Conservation (phyloP, 148 eudicot species). For the Spergularia marina region DNA sequence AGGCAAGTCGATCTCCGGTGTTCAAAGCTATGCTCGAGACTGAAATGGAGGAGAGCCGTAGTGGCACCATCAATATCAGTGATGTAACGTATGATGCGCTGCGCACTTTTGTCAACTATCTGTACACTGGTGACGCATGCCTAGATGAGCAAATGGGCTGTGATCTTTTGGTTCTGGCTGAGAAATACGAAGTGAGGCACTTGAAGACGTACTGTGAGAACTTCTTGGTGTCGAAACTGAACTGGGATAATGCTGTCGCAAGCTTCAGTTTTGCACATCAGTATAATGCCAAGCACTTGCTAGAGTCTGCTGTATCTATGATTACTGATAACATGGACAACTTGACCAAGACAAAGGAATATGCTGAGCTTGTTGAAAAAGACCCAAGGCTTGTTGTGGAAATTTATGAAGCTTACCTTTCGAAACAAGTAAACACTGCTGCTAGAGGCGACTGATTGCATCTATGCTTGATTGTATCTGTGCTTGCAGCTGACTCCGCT, state of each 20-base stretch:
- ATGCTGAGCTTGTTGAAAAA: conserved; percentile 68
- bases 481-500: not conserved
- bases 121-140: conserved; percentile 80
- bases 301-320: conserved; percentile 60
- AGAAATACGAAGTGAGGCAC: conserved; percentile 81
- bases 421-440: conserved; percentile 75
- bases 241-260: conserved; percentile 63
- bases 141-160: conserved; percentile 78
- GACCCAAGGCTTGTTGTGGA: conserved; percentile 78
- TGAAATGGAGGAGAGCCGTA: conserved; percentile 82
- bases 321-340: conserved; percentile 75
- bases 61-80: conserved; percentile 78
- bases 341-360: conserved; percentile 62
- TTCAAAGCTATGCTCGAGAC: conserved; percentile 87
- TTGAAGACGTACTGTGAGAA: conserved; percentile 77
- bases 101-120: conserved; percentile 62
- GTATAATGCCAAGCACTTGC: conserved; percentile 61
- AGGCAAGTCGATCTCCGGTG: conserved; percentile 87
- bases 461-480: not conserved
- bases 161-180: conserved; percentile 73
- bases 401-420: conserved; percentile 72
- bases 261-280: conserved; percentile 74
- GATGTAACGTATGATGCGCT: conserved; percentile 75
- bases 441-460: conserved; percentile 34
- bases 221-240: conserved; percentile 65